These are phyloP conservation scores for Eimeria sp. DNA, from an alignment of 169 alveolate genomes.

Conservation along the genomic window DNA sequence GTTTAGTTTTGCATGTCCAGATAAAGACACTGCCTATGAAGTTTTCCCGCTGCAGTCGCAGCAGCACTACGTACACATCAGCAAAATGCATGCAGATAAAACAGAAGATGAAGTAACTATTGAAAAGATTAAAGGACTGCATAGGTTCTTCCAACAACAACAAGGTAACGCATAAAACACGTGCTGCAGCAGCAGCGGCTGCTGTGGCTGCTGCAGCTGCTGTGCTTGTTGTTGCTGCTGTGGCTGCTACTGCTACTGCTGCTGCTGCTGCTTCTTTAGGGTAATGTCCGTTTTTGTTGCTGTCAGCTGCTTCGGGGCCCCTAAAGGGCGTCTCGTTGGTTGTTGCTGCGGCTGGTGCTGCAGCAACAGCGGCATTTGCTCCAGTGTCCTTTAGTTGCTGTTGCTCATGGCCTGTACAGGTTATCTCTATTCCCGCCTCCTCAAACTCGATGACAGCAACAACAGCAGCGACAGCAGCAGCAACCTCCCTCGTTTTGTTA, in stretches of 20 bases:
- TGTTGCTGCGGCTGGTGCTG: neutral
- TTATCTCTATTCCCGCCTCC: slow-evolving; percentile 4
- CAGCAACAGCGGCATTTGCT: neutral
- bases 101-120: neutral
- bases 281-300: too few species aligned
- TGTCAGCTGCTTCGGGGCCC: too few species aligned
- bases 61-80: neutral
- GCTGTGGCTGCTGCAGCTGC: neutral
- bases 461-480: too few species aligned
- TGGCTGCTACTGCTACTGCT: neutral
- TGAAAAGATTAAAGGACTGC: neutral
- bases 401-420: neutral
- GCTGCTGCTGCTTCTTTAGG: too few species aligned
- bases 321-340: too few species aligned
- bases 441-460: neutral
- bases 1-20: neutral
- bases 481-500: neutral
- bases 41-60: neutral
- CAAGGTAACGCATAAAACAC: neutral
- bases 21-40: neutral
- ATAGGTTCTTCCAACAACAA: slow-evolving; percentile 1
- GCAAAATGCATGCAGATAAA: neutral
- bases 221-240: neutral
- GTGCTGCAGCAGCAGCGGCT: too few species aligned
- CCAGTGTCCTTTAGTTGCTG: neutral